Conservation (phyloP, 495 filamentous ascomycete genomes). For the Aspergillus heteromorphus region DNA sequence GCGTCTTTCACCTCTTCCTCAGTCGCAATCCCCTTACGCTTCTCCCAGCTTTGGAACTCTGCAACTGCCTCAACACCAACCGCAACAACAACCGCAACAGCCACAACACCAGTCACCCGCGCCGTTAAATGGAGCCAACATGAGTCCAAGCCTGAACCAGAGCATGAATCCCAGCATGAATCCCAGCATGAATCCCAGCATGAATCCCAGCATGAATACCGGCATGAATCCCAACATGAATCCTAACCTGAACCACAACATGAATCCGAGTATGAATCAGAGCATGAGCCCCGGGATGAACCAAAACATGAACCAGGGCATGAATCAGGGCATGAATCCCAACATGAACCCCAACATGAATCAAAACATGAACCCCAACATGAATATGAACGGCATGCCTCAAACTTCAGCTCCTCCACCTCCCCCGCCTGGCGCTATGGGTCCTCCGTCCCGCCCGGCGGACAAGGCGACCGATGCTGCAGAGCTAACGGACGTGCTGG, state of each 20-base stretch:
- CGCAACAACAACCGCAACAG: no score
- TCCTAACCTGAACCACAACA: neutral
- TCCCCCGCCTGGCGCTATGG: conserved; percentile 59
- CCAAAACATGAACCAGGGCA: no score
- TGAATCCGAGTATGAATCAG: conserved; percentile 10
- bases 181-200: no score
- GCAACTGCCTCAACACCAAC: conserved; percentile 32
- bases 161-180: no score
- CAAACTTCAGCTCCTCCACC: conserved; percentile 30
- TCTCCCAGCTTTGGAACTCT: conserved; percentile 46
- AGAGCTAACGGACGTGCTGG: conserved; percentile 70
- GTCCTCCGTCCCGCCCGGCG: conserved; percentile 69
- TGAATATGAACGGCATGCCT: conserved; percentile 34
- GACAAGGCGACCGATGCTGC: conserved; percentile 65
- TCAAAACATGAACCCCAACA: conserved; percentile 1
- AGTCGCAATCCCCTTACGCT: conserved; percentile 45
- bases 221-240: conserved; percentile 17
- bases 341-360: no score
- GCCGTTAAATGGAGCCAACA: conserved; percentile 28
- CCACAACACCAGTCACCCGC: neutral
- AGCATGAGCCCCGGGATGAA: no score
- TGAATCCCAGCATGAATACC: no score
- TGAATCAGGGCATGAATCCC: no score
- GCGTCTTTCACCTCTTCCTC: conserved; percentile 61
- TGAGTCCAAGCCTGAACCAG: conserved; percentile 10